Conservation (phyloP, 1,139 yeast genomes). For the Debaryomyces coudertii region DNA sequence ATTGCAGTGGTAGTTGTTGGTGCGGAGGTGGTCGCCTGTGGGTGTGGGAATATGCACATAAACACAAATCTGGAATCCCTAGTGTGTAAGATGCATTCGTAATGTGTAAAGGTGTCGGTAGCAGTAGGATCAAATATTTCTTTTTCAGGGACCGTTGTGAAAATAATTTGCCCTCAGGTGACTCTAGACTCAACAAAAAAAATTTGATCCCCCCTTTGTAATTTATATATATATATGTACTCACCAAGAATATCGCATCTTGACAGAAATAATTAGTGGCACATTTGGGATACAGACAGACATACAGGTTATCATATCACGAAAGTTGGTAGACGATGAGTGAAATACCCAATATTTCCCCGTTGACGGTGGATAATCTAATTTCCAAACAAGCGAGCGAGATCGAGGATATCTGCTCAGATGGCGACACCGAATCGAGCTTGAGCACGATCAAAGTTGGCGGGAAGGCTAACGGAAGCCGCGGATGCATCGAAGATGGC, state of each 20-base stretch:
- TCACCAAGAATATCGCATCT: not conserved
- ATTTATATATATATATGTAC: slow-evolving; percentile 1
- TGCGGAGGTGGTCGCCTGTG: no score
- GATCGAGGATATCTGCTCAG: slow-evolving; percentile 1
- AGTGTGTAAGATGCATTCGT: not conserved
- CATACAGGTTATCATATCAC: not conserved
- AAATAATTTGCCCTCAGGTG: slow-evolving; percentile 8
- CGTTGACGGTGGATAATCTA: slow-evolving; percentile 10
- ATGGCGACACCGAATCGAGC: slow-evolving; percentile 9
- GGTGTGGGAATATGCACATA: not conserved
- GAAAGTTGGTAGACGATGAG: slow-evolving; percentile 1
- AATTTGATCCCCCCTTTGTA: slow-evolving; percentile 5
- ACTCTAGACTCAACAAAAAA: slow-evolving; percentile 8
- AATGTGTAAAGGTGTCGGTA: not conserved
- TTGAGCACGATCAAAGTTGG: slow-evolving; percentile 8
- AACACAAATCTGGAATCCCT: not conserved
- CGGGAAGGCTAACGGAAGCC: slow-evolving; percentile 1
- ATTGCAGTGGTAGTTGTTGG: no score
- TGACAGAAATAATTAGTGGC: not conserved
- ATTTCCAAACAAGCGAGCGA: slow-evolving; percentile 8
- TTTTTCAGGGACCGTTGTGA: slow-evolving; percentile 4
- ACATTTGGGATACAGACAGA: not conserved
- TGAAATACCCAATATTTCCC: slow-evolving; percentile 6
- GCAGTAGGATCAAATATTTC: not conserved
- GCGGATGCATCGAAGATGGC: not conserved